Base-by-base conservation (phyloP, 148 eudicot genomes). In the Chenopodium suecicum region DNA sequence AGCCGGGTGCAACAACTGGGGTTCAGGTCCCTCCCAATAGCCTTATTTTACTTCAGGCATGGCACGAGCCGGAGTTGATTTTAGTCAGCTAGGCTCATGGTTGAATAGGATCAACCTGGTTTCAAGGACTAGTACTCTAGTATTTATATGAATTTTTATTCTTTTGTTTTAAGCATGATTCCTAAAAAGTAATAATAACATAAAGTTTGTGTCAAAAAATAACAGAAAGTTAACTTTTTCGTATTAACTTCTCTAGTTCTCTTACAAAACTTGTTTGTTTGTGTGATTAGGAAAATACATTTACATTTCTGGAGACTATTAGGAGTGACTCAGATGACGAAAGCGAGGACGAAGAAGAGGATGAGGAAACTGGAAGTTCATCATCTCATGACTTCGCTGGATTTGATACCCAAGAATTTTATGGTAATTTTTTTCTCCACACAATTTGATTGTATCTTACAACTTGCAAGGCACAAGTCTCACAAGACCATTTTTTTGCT, bases 291-390 rank as follows among this genome's bases (percentile, higher is more conserved):
- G 90, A 88, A 77, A 80, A 83, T 32, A 85, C 83, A 7, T 80
- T 82, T 54, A 73, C 87, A 41, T 84, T 82, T 85, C 80, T 86
- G 8, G 87, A 86, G 71, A 78, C 84, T 12, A 84, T 67, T 22
- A 73, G 67, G 34, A 83, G 84, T 27, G 87, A 84, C n/a, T 37
- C 37, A 3, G 78, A 81, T 7, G 75, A 77, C 2, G 85, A 77
- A 1, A 86, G 73, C 0, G 88, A 78, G 3, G 85, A 77, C 0
- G 86, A 70, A 8, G 84, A 78, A 7, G 77, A 78, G 7, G 79
- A 78, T 8, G 83, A 83, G 4, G 88, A 81, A 58, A 74, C 31
- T 41, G 85, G 77, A 79, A 82, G 85, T 47, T 81, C 80, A 3
- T 83, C 82, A 29, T 82, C 86, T 19, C 69, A 80, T 23, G 56